Evolutionary conservation across 2,329 filamentous ascomycete genomes (phyloP).

Genomic region (Xylariomycetidae sp.): DNA sequence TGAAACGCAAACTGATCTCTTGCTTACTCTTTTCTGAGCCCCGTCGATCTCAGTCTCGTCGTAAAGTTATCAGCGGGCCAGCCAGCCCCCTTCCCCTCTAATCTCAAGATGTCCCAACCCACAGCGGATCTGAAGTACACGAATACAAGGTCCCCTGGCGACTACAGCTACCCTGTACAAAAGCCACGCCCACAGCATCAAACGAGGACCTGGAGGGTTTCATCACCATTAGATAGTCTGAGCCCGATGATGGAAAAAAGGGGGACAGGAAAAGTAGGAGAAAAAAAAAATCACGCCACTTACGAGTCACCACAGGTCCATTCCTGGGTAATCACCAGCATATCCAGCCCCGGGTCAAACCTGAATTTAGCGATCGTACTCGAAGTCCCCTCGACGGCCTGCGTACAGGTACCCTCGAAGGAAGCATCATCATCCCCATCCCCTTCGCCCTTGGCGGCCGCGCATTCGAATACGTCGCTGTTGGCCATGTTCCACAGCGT

Average conservation of each 20-base stretch:
- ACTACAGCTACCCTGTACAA: conserved; percentile 26
- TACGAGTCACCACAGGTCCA: conserved; percentile 27
- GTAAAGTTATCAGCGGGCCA: too few species aligned
- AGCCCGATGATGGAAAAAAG: too few species aligned
- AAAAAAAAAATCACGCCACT: conserved; percentile 9
- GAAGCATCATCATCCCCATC: conserved; percentile 6
- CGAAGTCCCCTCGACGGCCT: conserved; percentile 4
- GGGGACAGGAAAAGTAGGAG: too few species aligned
- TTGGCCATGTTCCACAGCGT: conserved; percentile 22
- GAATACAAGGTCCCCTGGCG: conserved; percentile 23
- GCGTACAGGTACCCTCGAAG: conserved; percentile 23
- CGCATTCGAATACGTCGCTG: conserved; percentile 22
- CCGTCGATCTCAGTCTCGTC: too few species aligned
- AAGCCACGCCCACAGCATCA: conserved; percentile 23
- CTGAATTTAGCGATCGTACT: conserved; percentile 19
- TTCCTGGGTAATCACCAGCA: conserved; percentile 23
- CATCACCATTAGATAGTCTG: too few species aligned
- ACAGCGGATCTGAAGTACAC: conserved; percentile 26
- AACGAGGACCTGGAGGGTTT: conserved; percentile 23
- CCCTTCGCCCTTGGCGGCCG: conserved; percentile 13
- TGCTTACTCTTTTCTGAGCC: too few species aligned
- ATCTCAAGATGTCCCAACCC: conserved; percentile 32
- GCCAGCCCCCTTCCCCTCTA: too few species aligned
- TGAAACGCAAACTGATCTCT: too few species aligned
- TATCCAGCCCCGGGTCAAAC: conserved; percentile 24